Conservation (phyloP, 495 filamentous ascomycete species). For the Aspergillus cavernicola region DNA sequence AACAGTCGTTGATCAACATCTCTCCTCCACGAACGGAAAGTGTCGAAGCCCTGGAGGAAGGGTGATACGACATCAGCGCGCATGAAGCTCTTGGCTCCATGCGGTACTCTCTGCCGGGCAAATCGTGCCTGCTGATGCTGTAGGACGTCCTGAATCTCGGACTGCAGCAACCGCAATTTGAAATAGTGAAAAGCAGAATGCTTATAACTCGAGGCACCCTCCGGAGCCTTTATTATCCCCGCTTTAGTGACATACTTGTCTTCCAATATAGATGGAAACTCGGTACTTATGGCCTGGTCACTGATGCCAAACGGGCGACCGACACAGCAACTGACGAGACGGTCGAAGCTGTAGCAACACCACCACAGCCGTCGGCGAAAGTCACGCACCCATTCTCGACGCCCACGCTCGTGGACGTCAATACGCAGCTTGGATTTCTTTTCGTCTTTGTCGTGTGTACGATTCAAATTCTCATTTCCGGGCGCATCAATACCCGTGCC, state of each 20-base stretch:
- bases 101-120: conserved; percentile 47
- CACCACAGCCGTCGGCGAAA: conserved; percentile 88
- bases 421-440: conserved; percentile 31
- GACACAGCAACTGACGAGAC: conserved; percentile 87
- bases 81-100: conserved; percentile 64
- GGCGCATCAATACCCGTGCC: conserved; percentile 61
- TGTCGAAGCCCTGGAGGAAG: conserved; percentile 78
- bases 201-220: conserved; percentile 72
- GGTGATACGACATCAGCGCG: conserved; percentile 76
- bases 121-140: conserved; percentile 78
- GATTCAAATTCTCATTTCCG: conserved; percentile 30
- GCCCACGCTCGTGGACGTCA: conserved; percentile 62
- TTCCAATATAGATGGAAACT: conserved; percentile 84
- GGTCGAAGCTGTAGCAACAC: conserved; percentile 93
- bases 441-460: conserved; percentile 10
- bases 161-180: conserved; percentile 85
- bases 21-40: conserved; percentile 81
- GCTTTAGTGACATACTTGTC: conserved; percentile 84
- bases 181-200: conserved; percentile 88
- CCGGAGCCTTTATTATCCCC: conserved; percentile 60
- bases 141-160: conserved; percentile 90
- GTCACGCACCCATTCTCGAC: conserved; percentile 83
- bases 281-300: conserved; percentile 90
- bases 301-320: conserved; percentile 90
- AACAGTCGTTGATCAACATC: conserved; percentile 80